Evolutionary conservation across 306 rosid genomes (phyloP).

Genomic region (Dalbergia oliveri): DNA sequence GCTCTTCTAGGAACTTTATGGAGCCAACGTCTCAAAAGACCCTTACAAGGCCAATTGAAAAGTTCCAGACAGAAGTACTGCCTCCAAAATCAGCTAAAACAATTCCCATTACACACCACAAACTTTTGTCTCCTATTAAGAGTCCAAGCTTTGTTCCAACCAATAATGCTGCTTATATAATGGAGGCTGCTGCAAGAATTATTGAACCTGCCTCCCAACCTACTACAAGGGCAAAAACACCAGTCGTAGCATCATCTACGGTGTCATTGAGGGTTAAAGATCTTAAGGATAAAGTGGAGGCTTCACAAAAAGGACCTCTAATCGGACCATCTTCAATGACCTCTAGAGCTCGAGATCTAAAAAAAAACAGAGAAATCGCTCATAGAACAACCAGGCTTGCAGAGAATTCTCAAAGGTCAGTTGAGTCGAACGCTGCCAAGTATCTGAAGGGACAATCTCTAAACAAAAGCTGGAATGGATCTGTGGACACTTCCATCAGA

Average conservation of each 20-base stretch:
- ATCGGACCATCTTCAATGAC: slow-evolving; percentile 66
- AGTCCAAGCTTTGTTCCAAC: slow-evolving; percentile 76
- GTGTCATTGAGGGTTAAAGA: slow-evolving; percentile 79
- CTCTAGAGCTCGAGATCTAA: slow-evolving; percentile 63
- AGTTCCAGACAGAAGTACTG: slow-evolving; percentile 91
- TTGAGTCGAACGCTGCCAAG: slow-evolving; percentile 81
- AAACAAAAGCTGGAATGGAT: slow-evolving; percentile 95
- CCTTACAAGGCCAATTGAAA: slow-evolving; percentile 76
- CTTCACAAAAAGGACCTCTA: slow-evolving; percentile 63
- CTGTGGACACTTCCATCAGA: slow-evolving; percentile 62
- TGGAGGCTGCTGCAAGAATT: slow-evolving; percentile 98
- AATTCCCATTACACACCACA: slow-evolving; percentile 91
- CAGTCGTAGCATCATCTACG: slow-evolving; percentile 63
- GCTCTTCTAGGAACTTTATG: slow-evolving; percentile 56
- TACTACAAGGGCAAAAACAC: slow-evolving; percentile 61
- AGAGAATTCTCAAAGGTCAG: slow-evolving; percentile 65
- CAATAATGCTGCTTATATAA: slow-evolving; percentile 85
- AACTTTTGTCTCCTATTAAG: slow-evolving; percentile 92
- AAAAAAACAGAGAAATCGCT: slow-evolving; percentile 68
- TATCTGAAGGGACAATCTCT: slow-evolving; percentile 82
- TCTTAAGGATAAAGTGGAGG: slow-evolving; percentile 77
- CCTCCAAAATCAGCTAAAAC: slow-evolving; percentile 95
- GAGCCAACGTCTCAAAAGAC: slow-evolving; percentile 69
- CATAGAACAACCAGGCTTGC: slow-evolving; percentile 59
- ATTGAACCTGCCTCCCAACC: slow-evolving; percentile 76